Conservation (phyloP, 768 basidiomycete genomes). For the Auricularia sp. region DNA sequence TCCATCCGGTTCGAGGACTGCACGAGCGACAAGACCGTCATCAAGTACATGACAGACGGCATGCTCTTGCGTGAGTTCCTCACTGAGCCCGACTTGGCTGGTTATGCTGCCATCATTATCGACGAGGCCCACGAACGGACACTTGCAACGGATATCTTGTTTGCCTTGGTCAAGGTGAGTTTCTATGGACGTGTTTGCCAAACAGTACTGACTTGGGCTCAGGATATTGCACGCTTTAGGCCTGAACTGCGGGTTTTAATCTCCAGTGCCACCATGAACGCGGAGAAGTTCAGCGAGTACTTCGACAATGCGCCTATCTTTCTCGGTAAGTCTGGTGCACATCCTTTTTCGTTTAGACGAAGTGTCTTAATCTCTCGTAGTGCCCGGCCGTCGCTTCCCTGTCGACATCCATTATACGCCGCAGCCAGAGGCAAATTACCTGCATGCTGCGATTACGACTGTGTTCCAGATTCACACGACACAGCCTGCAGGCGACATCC, state of each 20-base stretch:
- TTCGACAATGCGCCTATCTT: conserved; percentile 96
- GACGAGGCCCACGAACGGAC: conserved; percentile 99
- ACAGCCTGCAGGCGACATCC: conserved; percentile 92
- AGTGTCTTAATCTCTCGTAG: conserved; percentile 27
- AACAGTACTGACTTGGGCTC: conserved; percentile 17
- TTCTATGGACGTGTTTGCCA: conserved; percentile 13
- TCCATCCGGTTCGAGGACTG: conserved; percentile 99
- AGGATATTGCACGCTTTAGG: conserved; percentile 95
- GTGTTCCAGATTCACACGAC: conserved; percentile 99
- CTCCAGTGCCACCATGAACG: conserved; percentile 77
- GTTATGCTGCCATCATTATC: conserved; percentile 91
- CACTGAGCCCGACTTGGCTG: conserved; percentile 93
- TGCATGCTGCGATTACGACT: conserved; percentile 96
- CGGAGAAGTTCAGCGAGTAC: conserved; percentile 95
- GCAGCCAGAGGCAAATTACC: conserved; percentile 97
- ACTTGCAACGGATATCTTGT: conserved; percentile 94
- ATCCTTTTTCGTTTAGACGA: neutral
- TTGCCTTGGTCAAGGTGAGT: conserved; percentile 95
- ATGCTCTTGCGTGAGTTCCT: conserved; percentile 96
- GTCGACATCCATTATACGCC: conserved; percentile 99
- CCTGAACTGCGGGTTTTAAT: conserved; percentile 90
- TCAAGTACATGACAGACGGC: conserved; percentile 99
- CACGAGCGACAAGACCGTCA: conserved; percentile 95
- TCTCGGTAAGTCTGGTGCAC: conserved; percentile 41
- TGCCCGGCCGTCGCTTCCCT: conserved; percentile 93